These are phyloP conservation scores for Alternaria arborescens DNA, from an alignment of 2,329 filamentous ascomycete genomes.

Conservation along the genomic window DNA sequence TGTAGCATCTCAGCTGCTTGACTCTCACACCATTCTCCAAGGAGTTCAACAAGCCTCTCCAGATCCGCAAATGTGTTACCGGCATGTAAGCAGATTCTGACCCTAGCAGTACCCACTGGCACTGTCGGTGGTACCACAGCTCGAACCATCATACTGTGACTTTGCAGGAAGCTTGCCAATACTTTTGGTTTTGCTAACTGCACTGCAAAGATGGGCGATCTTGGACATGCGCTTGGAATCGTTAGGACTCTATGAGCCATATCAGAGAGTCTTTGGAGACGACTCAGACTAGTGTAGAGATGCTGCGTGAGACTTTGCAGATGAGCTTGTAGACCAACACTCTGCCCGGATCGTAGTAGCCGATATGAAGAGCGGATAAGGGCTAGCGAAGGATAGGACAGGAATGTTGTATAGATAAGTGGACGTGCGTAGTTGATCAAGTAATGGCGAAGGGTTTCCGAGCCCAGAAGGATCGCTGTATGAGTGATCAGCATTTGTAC, in stretches of 20 bases:
- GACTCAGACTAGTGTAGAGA: conserved; percentile 30
- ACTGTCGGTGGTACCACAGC: conserved; percentile 54
- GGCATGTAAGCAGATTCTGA: conserved; percentile 55
- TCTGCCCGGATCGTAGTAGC: conserved; percentile 33
- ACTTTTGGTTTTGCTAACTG: conserved; percentile 38
- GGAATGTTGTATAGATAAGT: conserved; percentile 55
- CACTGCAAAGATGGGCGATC: conserved; percentile 47
- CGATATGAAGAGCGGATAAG: conserved; percentile 50
- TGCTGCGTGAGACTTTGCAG: conserved; percentile 34
- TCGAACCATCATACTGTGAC: conserved; percentile 45
- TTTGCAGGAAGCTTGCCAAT: conserved; percentile 40
- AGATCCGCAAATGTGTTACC: conserved; percentile 52
- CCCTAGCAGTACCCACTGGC: conserved; percentile 50
- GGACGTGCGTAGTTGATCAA: conserved; percentile 52
- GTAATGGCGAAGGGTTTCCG: conserved; percentile 41
- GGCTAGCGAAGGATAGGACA: conserved; percentile 54
- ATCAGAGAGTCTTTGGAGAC: conserved; percentile 19
- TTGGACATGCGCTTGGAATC: conserved; percentile 38
- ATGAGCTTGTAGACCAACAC: conserved; percentile 31
- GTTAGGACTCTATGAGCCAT: conserved; percentile 23
- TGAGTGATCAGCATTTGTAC: neutral
- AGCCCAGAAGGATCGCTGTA: conserved; percentile 45
- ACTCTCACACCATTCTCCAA: conserved; percentile 44
- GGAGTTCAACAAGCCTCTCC: conserved; percentile 37
- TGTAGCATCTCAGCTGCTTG: neutral